phyloP scores from a whole-genome alignment of 495 filamentous ascomycete genomes.

The Penicillium riverlandense region DNA sequence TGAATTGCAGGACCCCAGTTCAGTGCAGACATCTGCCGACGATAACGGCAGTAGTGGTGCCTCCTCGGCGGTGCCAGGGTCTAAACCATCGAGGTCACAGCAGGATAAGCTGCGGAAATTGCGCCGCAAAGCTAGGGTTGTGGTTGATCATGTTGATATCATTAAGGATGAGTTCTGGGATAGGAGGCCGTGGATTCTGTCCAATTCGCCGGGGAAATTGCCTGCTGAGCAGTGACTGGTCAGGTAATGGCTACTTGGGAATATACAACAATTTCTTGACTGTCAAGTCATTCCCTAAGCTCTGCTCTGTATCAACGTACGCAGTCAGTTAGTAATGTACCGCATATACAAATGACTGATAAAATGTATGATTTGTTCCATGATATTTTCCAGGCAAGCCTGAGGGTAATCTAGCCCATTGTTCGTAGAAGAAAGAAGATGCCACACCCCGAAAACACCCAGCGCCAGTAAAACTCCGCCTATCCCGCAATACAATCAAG shows the following conservation, averaged over 20 bases:
- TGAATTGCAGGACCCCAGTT: constrained; percentile 30
- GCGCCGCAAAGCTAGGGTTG: constrained; percentile 65
- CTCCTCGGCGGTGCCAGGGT: neutral
- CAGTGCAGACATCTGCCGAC: constrained; percentile 5
- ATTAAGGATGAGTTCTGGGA: constrained; percentile 95
- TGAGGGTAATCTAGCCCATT: too few relatives aligned
- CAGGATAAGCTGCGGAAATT: constrained; percentile 71
- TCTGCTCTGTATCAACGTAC: too few relatives aligned
- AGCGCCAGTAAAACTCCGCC: constrained; percentile 16
- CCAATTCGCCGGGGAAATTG: constrained; percentile 61
- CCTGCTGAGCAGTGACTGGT: constrained; percentile 41
- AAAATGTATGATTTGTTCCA: too few relatives aligned
- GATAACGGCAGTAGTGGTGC: neutral
- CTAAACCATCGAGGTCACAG: constrained; percentile 62
- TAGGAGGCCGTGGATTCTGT: constrained; percentile 76
- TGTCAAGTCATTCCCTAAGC: too few relatives aligned
- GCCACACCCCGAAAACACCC: constrained; percentile 5
- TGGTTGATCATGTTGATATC: constrained; percentile 81
- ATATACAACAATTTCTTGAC: too few relatives aligned
- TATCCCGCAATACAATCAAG: constrained; percentile 13
- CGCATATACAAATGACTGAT: too few relatives aligned
- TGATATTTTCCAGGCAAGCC: too few relatives aligned
- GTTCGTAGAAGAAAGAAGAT: constrained; percentile 3
- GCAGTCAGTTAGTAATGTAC: too few relatives aligned
- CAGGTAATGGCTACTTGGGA: neutral